phyloP scores from a whole-genome alignment of 2,329 filamentous ascomycete genomes.

The Colletotrichum salicis region DNA sequence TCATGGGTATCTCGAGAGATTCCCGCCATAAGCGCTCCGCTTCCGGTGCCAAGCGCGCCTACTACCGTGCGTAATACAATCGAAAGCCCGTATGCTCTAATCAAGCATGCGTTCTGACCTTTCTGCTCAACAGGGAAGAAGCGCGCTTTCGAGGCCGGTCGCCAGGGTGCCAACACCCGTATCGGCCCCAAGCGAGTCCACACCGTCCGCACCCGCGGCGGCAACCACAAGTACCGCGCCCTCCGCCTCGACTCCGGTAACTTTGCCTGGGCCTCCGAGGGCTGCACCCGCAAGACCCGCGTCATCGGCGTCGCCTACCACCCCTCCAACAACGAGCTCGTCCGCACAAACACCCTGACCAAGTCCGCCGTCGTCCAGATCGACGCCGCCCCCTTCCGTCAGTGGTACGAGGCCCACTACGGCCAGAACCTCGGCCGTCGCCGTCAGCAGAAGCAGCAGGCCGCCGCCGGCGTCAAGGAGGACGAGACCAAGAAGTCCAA shows the following conservation, averaged over 20 bases:
- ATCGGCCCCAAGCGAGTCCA: conserved; percentile 97
- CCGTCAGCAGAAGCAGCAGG: conserved; percentile 82
- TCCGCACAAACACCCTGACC: conserved; percentile 99
- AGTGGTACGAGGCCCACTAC: conserved; percentile 99
- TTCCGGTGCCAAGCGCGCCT: conserved; percentile 96
- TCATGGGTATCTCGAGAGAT: conserved; percentile 99
- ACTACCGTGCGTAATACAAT: conserved; percentile 79
- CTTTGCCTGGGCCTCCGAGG: conserved; percentile 99
- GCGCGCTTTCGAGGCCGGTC: conserved; percentile 99
- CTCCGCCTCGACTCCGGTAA: conserved; percentile 99
- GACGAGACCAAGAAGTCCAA: conserved; percentile 93
- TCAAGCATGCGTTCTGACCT: conserved; percentile 78
- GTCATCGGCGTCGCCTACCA: conserved; percentile 99
- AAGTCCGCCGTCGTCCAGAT: conserved; percentile 98
- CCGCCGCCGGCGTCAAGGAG: conserved; percentile 66
- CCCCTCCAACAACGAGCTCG: conserved; percentile 99
- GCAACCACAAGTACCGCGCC: conserved; percentile 99
- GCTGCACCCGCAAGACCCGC: conserved; percentile 97
- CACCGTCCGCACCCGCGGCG: conserved; percentile 95
- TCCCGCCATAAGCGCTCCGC: conserved; percentile 99
- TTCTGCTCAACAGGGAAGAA: conserved; percentile 79
- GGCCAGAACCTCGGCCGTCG: conserved; percentile 87
- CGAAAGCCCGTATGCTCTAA: conserved; percentile 75
- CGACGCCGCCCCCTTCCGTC: conserved; percentile 98
- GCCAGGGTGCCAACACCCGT: conserved; percentile 99